Conservation (phyloP, 164 flowering plant species). For the Paratinospora sagittata region DNA sequence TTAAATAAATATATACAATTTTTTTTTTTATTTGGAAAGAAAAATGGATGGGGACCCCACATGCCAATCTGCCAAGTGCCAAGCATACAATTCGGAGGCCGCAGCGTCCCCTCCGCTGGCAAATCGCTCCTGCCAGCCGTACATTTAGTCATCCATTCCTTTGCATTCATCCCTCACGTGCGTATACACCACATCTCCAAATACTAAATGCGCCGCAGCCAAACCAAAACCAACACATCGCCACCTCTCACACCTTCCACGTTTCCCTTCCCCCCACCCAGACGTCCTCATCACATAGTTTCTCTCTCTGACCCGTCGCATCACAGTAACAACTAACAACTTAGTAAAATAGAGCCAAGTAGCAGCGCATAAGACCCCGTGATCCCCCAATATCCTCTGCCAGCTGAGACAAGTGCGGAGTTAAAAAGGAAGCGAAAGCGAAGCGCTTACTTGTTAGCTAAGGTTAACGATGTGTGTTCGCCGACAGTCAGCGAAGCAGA, state of each 20-base stretch:
- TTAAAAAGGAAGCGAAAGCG: neutral
- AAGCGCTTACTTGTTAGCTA: neutral
- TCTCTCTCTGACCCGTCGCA: too few relatives aligned
- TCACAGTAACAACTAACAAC: neutral
- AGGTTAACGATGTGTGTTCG: constrained; percentile 6
- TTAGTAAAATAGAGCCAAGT: neutral
- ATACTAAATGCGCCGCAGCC: too few relatives aligned
- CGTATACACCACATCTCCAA: neutral
- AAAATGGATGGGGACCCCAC: too few relatives aligned
- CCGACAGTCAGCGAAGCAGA: constrained; percentile 7
- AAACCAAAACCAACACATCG: too few relatives aligned
- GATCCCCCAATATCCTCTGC: neutral
- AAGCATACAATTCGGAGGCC: neutral
- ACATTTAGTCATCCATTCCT: neutral
- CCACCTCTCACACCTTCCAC: too few relatives aligned
- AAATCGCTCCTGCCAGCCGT: neutral
- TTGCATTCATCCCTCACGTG: neutral
- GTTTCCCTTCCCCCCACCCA: too few relatives aligned
- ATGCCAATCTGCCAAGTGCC: too few relatives aligned
- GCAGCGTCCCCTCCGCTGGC: neutral
- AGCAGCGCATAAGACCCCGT: neutral
- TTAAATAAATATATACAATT: too few relatives aligned
- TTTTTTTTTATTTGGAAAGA: too few relatives aligned
- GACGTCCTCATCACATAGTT: too few relatives aligned
- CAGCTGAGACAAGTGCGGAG: neutral